Evolutionary conservation across 116 monocot species (phyloP).

Genomic region (Trichopus zeylanicus): DNA sequence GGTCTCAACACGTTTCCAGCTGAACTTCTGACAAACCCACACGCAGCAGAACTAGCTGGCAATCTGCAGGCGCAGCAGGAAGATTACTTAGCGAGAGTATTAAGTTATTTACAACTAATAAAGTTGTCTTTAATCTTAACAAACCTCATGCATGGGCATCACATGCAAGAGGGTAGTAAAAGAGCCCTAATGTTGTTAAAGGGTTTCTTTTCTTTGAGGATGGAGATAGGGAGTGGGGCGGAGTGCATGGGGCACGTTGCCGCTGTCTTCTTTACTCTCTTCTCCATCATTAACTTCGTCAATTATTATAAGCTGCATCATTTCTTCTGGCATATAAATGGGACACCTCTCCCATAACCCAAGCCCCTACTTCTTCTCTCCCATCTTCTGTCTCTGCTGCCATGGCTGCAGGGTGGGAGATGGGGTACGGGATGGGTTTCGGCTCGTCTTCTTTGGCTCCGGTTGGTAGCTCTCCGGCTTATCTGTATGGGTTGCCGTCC

Average conservation of each 20-base stretch:
- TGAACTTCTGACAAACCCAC: too few relatives aligned
- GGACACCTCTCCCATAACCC: background rate
- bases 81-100: too few relatives aligned
- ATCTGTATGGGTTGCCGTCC: conserved; percentile 24
- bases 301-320: too few relatives aligned
- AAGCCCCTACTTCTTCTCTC: background rate
- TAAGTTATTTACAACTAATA: too few relatives aligned
- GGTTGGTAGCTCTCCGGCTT: conserved; percentile 5
- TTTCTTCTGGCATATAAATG: too few relatives aligned
- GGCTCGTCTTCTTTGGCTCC: background rate
- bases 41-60: too few relatives aligned
- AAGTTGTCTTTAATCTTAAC: too few relatives aligned
- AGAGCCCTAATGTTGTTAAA: background rate
- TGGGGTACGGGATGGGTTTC: too few relatives aligned
- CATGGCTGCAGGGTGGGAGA: conserved; percentile 22
- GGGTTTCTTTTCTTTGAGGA: background rate
- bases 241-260: conserved; percentile 1
- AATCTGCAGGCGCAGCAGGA: too few relatives aligned
- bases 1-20: too few relatives aligned
- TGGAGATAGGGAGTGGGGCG: background rate
- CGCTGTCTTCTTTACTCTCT: background rate
- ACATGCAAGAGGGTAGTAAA: too few relatives aligned
- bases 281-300: background rate
- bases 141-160: too few relatives aligned
- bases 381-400: background rate